Conservation (phyloP, 164 flowering plant species). For the Warburgia ugandensis region DNA sequence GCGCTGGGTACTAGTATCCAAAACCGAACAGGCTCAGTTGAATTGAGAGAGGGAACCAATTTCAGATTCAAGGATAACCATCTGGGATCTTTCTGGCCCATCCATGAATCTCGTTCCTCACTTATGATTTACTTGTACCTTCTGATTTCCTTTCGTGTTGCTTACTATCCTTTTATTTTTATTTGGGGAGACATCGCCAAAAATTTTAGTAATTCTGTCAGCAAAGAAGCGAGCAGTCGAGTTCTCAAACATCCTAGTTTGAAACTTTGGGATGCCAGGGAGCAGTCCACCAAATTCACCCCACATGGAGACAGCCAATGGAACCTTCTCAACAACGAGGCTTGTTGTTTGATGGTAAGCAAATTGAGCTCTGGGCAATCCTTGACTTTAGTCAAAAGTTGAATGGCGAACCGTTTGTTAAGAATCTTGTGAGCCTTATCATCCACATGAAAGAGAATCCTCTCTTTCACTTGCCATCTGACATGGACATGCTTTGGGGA, state of each 20-base stretch:
- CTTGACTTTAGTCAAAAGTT: conserved; percentile 28
- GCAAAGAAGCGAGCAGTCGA: conserved; percentile 36
- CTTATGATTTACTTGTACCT: background rate
- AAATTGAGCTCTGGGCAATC: conserved; percentile 49
- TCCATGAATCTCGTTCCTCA: no score
- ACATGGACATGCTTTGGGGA: conserved; percentile 31
- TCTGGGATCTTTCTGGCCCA: no score
- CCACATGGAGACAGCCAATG: conserved; percentile 58
- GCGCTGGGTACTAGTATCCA: no score
- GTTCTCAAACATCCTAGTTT: conserved; percentile 49
- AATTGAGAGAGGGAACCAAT: no score
- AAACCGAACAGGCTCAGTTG: no score
- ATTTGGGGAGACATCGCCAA: conserved; percentile 25
- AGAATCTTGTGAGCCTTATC: conserved; percentile 28
- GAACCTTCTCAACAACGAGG: conserved; percentile 40
- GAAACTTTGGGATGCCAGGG: conserved; percentile 30
- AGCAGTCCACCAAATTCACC: conserved; percentile 3
- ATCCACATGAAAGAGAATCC: conserved; percentile 29
- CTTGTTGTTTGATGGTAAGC: conserved; percentile 48
- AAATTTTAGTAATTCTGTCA: conserved; percentile 41
- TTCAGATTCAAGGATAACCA: no score
- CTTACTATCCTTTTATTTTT: background rate
- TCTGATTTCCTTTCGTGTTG: background rate
- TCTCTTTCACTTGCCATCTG: conserved; percentile 8
- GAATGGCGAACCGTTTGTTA: conserved; percentile 20